Base-by-base conservation (phyloP, 805 yeast species). In the Candida ovalis region DNA sequence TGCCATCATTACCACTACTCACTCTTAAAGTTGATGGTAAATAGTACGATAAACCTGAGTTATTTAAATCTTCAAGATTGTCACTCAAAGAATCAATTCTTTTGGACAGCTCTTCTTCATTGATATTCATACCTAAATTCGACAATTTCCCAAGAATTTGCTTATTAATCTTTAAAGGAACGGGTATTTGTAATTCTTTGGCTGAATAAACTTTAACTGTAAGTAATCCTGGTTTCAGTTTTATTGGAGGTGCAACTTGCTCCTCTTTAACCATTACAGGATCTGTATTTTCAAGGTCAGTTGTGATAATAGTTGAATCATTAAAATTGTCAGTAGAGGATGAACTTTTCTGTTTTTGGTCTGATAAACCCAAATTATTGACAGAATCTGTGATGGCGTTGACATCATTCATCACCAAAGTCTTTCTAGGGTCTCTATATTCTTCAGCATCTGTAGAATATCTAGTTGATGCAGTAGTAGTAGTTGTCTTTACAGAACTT, bases 131-230 rank as follows among this genome's bases (percentile, higher is more conserved):
- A 10, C 81, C 82, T 47, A 86, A 78, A 44, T 72, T 70, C n/a
- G 87, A 81, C 51, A 87, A 70, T 49, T 84, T 85, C n/a, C 79
- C 72, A 44, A 87, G 66, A 21, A 81, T 77, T 52, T 75, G 82
- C 58, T 78, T 80, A 66, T 80, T 85, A 48, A 84, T 80, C 48
- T 80, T 81, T 49, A 86, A 72, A 24, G 81, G 80, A 42, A 86
- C 80, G 4, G 97, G 96, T 43, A 90, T 74, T 42, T 73, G 73
- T 54, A 89, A 76, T 44, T 81, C 79, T 49, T 77, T 76, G 33
- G 91, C 87, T 36, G 80, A 78, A 61, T 87, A 87, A 10, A 89
- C 77, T 61, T 87, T 86, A 24, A 89, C 84, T 0, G 91, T 86
- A 55, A 89, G 74, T 25, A 87, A 71, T 2, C 96, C 96, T 0